Base-by-base conservation (phyloP, 805 yeast genomes). In the Starmerella potacharoeniae region DNA sequence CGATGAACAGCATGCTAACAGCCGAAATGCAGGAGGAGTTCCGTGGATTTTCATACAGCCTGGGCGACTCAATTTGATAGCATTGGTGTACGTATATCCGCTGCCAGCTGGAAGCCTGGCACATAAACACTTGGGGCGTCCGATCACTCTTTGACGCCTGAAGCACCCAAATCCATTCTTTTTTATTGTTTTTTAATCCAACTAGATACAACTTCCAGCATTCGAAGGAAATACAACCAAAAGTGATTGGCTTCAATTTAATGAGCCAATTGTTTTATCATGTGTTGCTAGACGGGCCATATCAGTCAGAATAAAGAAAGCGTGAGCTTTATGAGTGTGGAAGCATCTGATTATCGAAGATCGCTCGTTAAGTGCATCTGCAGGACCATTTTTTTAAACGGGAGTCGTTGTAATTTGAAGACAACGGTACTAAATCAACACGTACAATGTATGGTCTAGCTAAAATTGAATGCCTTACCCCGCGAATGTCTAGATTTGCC, bases 1-100 rank as follows among this genome's bases (percentile, higher is more conserved):
- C 98, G 2, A 90, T 93, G 49, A 91, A 88, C 58, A 84, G 95
- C 34, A 82, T 86, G 6, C 75, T 93, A 65, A 84, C 93, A 13
- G 80, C 93, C 1, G 80, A 83, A 31, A 84, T 85, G 81, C 98
- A 93, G 75, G 97, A 93, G 65, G 95, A 88, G 73, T 93, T 93
- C 78, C 81, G 97, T 64, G 98, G 98, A 4, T 93, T 93, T 72
- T 88, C 97, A 1, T 91, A 89, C 69, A 59, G 67, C 51, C 56
- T 60, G 36, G 69, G 67, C 9, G 72, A 68, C 13, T 55, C 61
- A 2, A 55, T 63, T 6, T 64, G 55, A 54, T 9, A 22, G 22
- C 22, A 22, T 22, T 22, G 22, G 22, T 30, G n/a, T 11, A 2
- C 6, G 7, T 42, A 11, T 14, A 14, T 14, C 11, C 17, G 5